Conservation (phyloP, 176 grass and related monocot species). For the Bromus sterilis region DNA sequence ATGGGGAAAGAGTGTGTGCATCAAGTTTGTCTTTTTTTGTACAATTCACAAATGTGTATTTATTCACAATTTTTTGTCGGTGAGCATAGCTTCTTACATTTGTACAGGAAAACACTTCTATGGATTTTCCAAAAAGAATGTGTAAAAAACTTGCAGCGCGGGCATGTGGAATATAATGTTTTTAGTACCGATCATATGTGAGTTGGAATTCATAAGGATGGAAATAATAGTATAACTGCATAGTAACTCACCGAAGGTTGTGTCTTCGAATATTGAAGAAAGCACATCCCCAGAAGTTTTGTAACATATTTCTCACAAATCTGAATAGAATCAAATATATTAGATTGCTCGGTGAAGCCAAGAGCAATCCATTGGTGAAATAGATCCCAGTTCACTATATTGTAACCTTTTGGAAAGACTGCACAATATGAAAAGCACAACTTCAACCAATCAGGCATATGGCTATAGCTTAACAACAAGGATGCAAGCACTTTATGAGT, state of each 20-base stretch:
- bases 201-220: background rate
- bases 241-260: background rate
- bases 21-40: background rate
- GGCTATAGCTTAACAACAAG: background rate
- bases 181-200: background rate
- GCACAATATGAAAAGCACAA: conserved; percentile 26
- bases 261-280: background rate
- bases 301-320: background rate
- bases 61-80: no score
- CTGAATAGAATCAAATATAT: background rate
- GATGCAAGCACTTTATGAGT: background rate
- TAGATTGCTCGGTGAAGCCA: background rate
- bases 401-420: background rate
- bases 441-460: background rate
- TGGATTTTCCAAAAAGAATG: background rate
- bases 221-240: background rate
- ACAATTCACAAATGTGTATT: background rate
- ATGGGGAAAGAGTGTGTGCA: background rate
- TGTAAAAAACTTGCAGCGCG: background rate
- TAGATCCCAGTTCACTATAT: conserved; percentile 13
- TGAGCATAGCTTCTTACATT: background rate
- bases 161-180: background rate
- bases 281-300: background rate
- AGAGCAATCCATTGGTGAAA: conserved; percentile 22
- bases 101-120: background rate